phyloP scores from a whole-genome alignment of 2,329 filamentous ascomycete species.

The Juglanconis juglandina region DNA sequence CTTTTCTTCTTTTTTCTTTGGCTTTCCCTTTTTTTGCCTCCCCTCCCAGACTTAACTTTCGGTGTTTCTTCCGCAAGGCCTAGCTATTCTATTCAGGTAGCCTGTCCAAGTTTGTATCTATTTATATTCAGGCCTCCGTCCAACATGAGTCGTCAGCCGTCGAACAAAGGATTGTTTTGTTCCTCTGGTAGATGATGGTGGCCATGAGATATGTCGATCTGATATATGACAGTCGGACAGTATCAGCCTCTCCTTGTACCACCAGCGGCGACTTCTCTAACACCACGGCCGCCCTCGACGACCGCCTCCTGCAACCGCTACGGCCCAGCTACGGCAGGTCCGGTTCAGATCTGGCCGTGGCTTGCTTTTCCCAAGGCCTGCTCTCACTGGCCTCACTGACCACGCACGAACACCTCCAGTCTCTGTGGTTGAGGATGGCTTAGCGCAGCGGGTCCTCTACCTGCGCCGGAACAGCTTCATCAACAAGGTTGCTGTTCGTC shows the following conservation, averaged over 20 bases:
- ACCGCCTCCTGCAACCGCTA: not conserved
- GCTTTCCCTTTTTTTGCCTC: no score
- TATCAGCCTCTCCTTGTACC: no score
- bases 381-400: not conserved
- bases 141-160: no score
- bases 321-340: no score
- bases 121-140: no score
- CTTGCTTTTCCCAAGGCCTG: not conserved
- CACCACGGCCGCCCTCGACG: not conserved
- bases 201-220: not conserved
- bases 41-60: no score
- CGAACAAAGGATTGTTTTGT: not conserved
- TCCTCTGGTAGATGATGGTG: not conserved
- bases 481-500: slow-evolving; percentile 13
- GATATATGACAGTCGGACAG: not conserved
- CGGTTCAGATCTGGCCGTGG: not conserved
- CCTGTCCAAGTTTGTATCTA: no score
- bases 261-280: not conserved
- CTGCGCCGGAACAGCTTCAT: not conserved
- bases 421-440: slow-evolving; percentile 10
- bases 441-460: slow-evolving; percentile 10
- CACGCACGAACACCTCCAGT: slow-evolving; percentile 3
- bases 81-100: no score
- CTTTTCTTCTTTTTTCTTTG: not conserved
- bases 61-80: no score